phyloP scores from a whole-genome alignment of 2,329 filamentous ascomycete genomes.

The Paraphaeosphaeria sporulosa region DNA sequence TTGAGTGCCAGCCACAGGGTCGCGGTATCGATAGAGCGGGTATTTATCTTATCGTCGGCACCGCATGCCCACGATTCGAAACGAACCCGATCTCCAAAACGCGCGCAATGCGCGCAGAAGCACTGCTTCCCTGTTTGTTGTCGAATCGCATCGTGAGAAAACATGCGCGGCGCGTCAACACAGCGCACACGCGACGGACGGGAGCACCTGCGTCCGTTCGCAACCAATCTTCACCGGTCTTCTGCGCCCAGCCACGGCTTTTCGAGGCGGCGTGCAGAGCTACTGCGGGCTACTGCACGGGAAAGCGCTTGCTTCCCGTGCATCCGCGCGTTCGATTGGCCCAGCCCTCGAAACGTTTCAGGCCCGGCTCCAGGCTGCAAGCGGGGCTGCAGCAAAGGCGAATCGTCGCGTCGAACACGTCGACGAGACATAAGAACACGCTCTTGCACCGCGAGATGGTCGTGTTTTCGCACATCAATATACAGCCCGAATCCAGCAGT shows the following conservation, averaged over 20 bases:
- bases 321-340: conserved; percentile 32
- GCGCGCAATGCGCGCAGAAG: conserved; percentile 6
- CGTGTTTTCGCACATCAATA: conserved; percentile 48
- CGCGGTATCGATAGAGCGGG: too few species aligned
- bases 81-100: too few species aligned
- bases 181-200: conserved; percentile 21
- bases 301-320: conserved; percentile 27
- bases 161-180: conserved; percentile 26
- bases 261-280: conserved; percentile 25
- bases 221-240: conserved; percentile 33
- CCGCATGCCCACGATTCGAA: too few species aligned
- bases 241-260: conserved; percentile 34
- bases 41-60: too few species aligned
- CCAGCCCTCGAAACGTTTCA: conserved; percentile 42
- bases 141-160: conserved; percentile 40
- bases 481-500: conserved; percentile 36
- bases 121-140: conserved; percentile 34
- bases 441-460: conserved; percentile 51
- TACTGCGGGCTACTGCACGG: conserved; percentile 42
- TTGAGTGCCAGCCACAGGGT: too few species aligned
- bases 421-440: conserved; percentile 41
- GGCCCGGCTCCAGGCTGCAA: conserved; percentile 35
- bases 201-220: too few species aligned
- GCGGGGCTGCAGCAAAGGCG: conserved; percentile 34
- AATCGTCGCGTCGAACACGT: conserved; percentile 50